These are phyloP conservation scores for Fusarium decemcellulare DNA, from an alignment of 2,329 filamentous ascomycete species.

Conservation along the genomic window DNA sequence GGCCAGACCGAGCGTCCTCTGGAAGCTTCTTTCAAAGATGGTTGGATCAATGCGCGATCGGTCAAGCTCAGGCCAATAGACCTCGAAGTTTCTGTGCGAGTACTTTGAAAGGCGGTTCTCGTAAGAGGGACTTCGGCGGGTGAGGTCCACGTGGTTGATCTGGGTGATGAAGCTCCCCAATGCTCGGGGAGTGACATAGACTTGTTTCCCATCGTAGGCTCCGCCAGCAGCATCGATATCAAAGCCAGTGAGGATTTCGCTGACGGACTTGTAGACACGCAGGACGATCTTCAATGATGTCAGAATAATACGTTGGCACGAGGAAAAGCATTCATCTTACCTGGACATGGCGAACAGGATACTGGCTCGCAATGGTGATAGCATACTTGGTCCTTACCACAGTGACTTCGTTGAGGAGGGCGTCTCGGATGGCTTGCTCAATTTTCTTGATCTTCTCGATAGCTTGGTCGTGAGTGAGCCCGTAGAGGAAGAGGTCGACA, in stretches of 20 bases:
- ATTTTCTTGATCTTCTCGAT: constrained; percentile 89
- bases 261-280: constrained; percentile 86
- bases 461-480: constrained; percentile 81
- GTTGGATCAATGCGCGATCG: constrained; percentile 85
- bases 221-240: constrained; percentile 89
- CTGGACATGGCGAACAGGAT: constrained; percentile 85
- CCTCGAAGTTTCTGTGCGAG: constrained; percentile 86
- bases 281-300: constrained; percentile 77
- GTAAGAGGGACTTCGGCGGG: constrained; percentile 86
- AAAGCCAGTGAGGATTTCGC: constrained; percentile 89
- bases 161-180: constrained; percentile 86
- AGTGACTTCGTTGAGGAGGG: constrained; percentile 85
- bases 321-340: constrained; percentile 46
- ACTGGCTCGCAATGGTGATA: constrained; percentile 87
- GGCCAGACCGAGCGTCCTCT: constrained; percentile 81
- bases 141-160: constrained; percentile 84
- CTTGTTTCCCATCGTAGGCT: constrained; percentile 85
- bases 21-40: constrained; percentile 87
- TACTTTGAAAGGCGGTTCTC: constrained; percentile 91
- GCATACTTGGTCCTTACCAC: constrained; percentile 89
- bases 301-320: neutral
- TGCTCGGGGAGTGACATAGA: constrained; percentile 84
- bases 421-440: constrained; percentile 80
- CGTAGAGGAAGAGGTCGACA: constrained; percentile 89
- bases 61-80: constrained; percentile 83